These are phyloP conservation scores for Beauveria sp. DNA, from an alignment of 2,329 filamentous ascomycete genomes.

Conservation along the genomic window DNA sequence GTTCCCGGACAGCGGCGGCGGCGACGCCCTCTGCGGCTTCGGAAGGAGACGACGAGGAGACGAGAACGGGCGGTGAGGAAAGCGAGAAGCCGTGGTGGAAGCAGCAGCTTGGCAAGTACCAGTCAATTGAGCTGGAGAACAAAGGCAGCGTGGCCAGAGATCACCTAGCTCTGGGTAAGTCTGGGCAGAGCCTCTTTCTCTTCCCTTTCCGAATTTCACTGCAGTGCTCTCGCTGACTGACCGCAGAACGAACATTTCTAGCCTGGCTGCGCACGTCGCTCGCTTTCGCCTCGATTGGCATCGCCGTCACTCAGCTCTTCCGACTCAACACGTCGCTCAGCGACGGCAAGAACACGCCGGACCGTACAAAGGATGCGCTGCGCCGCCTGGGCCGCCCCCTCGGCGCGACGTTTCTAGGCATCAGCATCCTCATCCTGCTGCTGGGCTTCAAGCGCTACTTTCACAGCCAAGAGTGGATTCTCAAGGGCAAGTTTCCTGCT, in stretches of 20 bases:
- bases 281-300: conserved; percentile 73
- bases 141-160: conserved; percentile 78
- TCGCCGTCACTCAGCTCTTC: conserved; percentile 78
- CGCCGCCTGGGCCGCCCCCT: conserved; percentile 64
- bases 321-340: conserved; percentile 63
- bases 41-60: conserved; percentile 17
- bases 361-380: conserved; percentile 30
- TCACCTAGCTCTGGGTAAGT: conserved; percentile 67
- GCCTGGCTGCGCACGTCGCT: conserved; percentile 79
- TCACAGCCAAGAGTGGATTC: conserved; percentile 70
- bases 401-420: conserved; percentile 67
- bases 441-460: conserved; percentile 75
- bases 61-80: conserved; percentile 10
- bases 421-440: conserved; percentile 66
- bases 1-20: conserved; percentile 10
- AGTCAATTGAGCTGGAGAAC: conserved; percentile 70
- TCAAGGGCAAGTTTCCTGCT: conserved; percentile 72
- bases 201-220: background rate
- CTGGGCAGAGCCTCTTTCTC: background rate
- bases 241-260: conserved; percentile 70
- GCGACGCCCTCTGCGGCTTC: conserved; percentile 14
- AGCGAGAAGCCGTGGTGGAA: conserved; percentile 42
- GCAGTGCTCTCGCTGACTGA: background rate
- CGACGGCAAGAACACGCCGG: conserved; percentile 24
- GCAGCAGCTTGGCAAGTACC: conserved; percentile 38